Conservation (phyloP, 208 protist genomes). For the Trichomonas gallinae region DNA sequence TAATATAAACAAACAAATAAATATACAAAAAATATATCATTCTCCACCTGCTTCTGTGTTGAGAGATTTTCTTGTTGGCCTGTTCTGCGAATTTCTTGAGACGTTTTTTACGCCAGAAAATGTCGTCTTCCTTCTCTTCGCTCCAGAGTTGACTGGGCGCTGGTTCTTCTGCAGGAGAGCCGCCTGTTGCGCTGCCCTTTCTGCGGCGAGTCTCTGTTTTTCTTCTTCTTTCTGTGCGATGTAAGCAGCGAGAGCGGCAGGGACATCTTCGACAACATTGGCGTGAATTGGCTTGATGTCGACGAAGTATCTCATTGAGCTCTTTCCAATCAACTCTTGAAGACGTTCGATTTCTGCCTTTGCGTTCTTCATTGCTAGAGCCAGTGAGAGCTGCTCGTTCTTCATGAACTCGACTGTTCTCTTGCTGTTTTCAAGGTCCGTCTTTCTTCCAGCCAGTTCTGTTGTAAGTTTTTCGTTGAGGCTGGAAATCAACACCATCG, state of each 20-base stretch:
- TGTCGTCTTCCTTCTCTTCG: neutral
- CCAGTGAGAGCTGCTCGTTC: neutral
- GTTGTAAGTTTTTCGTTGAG: neutral
- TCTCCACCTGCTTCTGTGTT: neutral
- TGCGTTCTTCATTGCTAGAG: neutral
- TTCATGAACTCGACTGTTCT: neutral
- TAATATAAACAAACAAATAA: neutral
- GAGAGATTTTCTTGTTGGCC: neutral
- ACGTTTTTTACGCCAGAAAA: neutral
- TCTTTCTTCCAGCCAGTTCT: neutral
- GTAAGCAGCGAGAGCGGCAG: neutral
- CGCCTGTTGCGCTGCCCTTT: neutral
- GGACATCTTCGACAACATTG: neutral
- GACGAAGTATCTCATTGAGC: constrained; percentile 12
- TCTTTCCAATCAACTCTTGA: neutral
- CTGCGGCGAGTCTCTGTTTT: neutral
- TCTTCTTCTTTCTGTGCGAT: neutral
- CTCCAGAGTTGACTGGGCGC: neutral
- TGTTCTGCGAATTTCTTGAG: neutral
- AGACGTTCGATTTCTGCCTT: neutral
- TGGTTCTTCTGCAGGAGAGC: neutral
- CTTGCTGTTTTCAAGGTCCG: neutral
- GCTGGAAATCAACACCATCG: neutral
- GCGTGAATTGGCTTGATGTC: neutral
- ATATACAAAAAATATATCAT: neutral